These are phyloP conservation scores for Angophora floribunda DNA, from an alignment of 345 rosid species.

Conservation along the genomic window DNA sequence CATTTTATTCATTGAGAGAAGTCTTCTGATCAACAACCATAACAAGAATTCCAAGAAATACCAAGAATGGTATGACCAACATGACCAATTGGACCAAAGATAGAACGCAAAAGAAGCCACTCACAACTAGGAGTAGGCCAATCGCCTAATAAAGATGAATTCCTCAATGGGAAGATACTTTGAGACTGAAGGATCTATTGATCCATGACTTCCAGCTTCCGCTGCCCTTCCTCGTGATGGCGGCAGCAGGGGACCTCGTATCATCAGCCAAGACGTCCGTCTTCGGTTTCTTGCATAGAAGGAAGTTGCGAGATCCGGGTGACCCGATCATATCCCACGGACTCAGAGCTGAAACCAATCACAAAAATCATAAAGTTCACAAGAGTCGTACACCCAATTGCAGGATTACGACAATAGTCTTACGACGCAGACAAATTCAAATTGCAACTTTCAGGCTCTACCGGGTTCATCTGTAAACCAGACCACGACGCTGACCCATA, in stretches of 20 bases:
- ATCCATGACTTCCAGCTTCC: conserved; percentile 91
- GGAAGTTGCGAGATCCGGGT: conserved; percentile 64
- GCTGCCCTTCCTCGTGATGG: conserved; percentile 39
- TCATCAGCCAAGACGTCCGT: conserved; percentile 24
- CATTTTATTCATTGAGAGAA: background rate
- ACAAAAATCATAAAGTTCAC: background rate
- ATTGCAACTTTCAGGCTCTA: background rate
- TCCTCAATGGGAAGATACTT: conserved; percentile 52
- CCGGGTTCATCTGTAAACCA: background rate
- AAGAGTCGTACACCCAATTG: background rate
- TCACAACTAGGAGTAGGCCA: background rate
- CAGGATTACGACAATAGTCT: background rate
- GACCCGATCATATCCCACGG: conserved; percentile 87
- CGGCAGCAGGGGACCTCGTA: conserved; percentile 10
- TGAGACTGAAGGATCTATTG: conserved; percentile 74
- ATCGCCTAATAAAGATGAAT: background rate
- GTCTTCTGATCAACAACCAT: background rate
- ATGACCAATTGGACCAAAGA: background rate
- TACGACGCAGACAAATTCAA: background rate
- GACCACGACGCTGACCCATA: background rate
- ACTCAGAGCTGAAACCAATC: conserved; percentile 40
- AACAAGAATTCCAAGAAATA: background rate
- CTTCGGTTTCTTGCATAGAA: conserved; percentile 81
- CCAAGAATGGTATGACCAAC: background rate
- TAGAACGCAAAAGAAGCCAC: background rate